phyloP scores from a whole-genome alignment of 176 grass and related monocot genomes.

The Zea mays region DNA sequence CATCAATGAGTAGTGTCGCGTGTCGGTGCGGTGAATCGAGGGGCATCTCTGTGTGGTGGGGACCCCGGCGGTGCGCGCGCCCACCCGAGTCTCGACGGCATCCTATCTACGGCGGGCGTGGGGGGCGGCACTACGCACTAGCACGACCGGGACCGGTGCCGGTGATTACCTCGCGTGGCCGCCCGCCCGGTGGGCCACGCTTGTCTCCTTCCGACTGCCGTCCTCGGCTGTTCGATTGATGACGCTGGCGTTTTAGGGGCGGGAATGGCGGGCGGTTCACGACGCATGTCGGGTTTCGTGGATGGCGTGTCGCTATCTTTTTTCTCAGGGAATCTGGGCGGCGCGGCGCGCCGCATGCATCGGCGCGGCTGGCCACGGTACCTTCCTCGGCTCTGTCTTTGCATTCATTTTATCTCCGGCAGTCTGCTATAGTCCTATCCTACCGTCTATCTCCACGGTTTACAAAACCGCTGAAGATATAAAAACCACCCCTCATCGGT shows the following conservation, averaged over 20 bases:
- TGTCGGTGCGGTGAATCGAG: slow-evolving; percentile 17
- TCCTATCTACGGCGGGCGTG: not conserved
- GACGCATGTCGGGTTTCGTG: slow-evolving; percentile 10
- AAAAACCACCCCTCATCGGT: too few relatives aligned
- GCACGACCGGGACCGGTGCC: not conserved
- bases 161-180: not conserved
- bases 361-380: too few relatives aligned
- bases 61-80: not conserved
- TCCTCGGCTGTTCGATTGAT: not conserved
- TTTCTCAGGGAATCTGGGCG: not conserved
- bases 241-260: not conserved
- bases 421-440: too few relatives aligned
- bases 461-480: too few relatives aligned
- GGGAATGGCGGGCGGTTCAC: not conserved
- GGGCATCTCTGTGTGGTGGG: not conserved
- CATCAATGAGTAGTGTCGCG: not conserved
- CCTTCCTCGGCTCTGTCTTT: too few relatives aligned
- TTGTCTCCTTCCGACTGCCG: not conserved
- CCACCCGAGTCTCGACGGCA: not conserved
- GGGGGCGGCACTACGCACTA: too few relatives aligned
- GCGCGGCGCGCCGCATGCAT: not conserved
- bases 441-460: too few relatives aligned
- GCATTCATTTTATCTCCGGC: too few relatives aligned
- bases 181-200: not conserved
- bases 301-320: not conserved